A percentile compares a stretch with the other conserved stretches of the same genome.
Conservation (phyloP, 2,329 filamentous ascomycete genomes). For the Aspergillus sp. region DNA sequence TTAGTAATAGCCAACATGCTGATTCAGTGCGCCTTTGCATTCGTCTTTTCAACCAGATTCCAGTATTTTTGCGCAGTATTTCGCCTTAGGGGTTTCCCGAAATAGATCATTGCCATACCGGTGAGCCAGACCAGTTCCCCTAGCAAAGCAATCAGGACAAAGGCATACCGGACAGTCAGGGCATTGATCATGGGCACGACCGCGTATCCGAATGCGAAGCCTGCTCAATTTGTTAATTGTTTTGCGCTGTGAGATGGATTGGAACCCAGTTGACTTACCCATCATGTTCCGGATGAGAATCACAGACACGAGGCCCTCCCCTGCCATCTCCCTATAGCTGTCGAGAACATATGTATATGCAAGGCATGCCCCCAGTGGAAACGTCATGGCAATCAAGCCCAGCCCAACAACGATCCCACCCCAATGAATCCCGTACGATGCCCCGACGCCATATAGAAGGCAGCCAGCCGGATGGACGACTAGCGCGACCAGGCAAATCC, state of each 20-base stretch:
- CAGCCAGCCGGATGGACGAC: conserved; percentile 9
- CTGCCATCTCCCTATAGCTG: conserved; percentile 33
- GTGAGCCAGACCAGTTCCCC: background rate
- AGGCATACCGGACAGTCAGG: background rate
- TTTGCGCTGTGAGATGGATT: background rate
- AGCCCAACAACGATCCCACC: background rate
- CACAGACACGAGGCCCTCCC: conserved; percentile 38
- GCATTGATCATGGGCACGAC: background rate
- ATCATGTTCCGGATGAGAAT: conserved; percentile 46
- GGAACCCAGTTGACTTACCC: conserved; percentile 15
- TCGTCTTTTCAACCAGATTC: conserved; percentile 30
- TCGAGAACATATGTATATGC: conserved; percentile 35
- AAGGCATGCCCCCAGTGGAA: conserved; percentile 14
- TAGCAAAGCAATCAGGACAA: conserved; percentile 8
- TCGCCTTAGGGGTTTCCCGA: background rate
- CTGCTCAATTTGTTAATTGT: conserved; percentile 12
- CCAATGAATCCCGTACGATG: conserved; percentile 4
- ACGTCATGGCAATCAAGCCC: background rate
- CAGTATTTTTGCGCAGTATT: conserved; percentile 33
- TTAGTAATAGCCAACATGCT: background rate
- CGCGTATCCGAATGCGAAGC: conserved; percentile 25
- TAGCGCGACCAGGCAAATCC: background rate
- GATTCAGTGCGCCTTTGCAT: background rate
- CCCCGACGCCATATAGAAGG: conserved; percentile 9
- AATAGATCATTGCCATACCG: background rate